Percentiles rank a stretch among this genome's conserved stretches.
Evolutionary conservation across 495 filamentous ascomycete genomes (phyloP).

Genomic region (Pyrenula aspistea): DNA sequence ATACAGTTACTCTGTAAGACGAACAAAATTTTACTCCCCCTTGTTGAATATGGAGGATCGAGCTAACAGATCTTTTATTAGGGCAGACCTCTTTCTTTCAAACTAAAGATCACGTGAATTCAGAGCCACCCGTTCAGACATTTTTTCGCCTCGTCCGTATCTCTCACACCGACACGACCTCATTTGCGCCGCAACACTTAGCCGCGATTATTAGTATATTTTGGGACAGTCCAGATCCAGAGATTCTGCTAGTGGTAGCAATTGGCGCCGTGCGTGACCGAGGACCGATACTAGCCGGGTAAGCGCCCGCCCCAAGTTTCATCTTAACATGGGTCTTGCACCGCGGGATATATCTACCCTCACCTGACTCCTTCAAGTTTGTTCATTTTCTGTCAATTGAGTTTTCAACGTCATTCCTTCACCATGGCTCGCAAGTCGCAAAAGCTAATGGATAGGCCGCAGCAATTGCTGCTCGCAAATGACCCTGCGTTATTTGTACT

Average conservation of each 20-base stretch:
- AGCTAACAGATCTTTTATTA: too few species aligned
- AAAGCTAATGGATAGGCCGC: not conserved
- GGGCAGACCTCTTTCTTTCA: too few species aligned
- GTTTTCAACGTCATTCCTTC: not conserved
- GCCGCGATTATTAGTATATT: not conserved
- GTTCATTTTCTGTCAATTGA: not conserved
- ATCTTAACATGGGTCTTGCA: not conserved
- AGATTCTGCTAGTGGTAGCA: not conserved
- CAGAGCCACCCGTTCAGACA: not conserved
- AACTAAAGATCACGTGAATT: not conserved
- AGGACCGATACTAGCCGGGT: not conserved
- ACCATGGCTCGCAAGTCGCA: not conserved
- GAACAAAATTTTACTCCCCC: too few species aligned
- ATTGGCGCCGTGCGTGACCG: not conserved
- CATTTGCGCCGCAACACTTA: too few species aligned
- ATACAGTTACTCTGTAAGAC: too few species aligned
- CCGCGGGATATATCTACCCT: not conserved
- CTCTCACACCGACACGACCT: too few species aligned
- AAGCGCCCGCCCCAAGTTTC: not conserved
- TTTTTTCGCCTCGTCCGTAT: too few species aligned
- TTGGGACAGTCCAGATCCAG: not conserved
- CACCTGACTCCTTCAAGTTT: not conserved
- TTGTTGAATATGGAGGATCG: too few species aligned
- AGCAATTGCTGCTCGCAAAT: not conserved
- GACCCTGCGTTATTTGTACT: conserved; percentile 17